Conservation (phyloP, 139 green algal species). For the Chlamydomonas applanata region DNA sequence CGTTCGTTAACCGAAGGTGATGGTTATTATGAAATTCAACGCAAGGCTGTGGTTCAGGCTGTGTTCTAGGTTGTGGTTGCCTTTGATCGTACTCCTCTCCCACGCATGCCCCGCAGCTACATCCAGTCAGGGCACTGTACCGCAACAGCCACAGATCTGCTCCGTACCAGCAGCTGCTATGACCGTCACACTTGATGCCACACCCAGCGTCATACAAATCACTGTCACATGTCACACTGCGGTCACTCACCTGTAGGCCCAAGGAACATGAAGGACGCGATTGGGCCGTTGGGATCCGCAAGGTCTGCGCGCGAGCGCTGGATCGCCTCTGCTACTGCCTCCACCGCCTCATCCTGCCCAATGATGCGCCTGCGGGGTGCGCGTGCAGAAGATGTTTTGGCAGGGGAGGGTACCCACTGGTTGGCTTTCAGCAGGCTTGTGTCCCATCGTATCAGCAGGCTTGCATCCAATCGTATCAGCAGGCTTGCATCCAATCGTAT, state of each 20-base stretch:
- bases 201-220: neutral
- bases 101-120: neutral
- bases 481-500: constrained; percentile 7
- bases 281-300: constrained; percentile 84
- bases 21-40: no score
- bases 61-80: no score
- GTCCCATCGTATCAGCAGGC: neutral
- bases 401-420: no score
- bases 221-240: no score
- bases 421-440: no score
- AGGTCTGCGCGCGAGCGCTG: constrained; percentile 89
- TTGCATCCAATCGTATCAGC: constrained; percentile 7
- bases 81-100: no score
- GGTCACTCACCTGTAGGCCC: constrained; percentile 81
- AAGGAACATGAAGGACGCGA: constrained; percentile 98
- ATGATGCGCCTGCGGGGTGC: constrained; percentile 45
- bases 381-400: neutral
- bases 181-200: neutral
- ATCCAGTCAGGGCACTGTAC: constrained; percentile 3
- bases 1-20: no score
- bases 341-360: constrained; percentile 82
- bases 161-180: neutral
- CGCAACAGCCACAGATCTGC: constrained; percentile 1
- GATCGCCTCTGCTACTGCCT: constrained; percentile 88
- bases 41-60: no score